Evolutionary conservation across 1,139 yeast species (phyloP).

Genomic region (Blastobotrys illinoisensis): DNA sequence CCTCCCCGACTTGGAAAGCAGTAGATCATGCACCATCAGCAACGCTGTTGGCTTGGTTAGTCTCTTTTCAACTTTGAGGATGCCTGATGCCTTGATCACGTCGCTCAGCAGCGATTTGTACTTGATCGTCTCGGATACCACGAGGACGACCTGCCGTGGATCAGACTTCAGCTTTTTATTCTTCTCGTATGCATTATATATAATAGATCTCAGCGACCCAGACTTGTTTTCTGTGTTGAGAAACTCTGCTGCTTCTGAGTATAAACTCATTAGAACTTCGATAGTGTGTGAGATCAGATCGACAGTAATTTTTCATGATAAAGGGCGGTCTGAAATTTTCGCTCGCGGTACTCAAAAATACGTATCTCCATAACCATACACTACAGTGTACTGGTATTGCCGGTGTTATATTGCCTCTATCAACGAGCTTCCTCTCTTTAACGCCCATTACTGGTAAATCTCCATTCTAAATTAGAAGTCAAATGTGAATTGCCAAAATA

Average conservation of each 20-base stretch:
- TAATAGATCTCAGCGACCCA: conserved; percentile 63
- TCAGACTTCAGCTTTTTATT: conserved; percentile 45
- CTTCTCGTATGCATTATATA: conserved; percentile 50
- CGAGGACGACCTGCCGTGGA: conserved; percentile 81
- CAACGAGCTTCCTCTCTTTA: too few relatives aligned
- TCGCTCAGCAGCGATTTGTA: conserved; percentile 57
- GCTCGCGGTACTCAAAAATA: background rate
- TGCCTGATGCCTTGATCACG: conserved; percentile 60
- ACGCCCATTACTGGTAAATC: too few relatives aligned
- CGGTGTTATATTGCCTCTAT: too few relatives aligned
- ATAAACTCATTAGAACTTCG: conserved; percentile 18
- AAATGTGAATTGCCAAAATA: too few relatives aligned
- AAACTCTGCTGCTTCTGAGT: conserved; percentile 35
- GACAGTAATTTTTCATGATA: background rate
- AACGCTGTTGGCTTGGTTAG: conserved; percentile 46
- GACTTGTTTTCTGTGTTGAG: conserved; percentile 38
- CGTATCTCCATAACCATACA: background rate
- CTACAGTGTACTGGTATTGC: background rate
- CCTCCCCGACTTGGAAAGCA: conserved; percentile 70
- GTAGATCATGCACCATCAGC: conserved; percentile 72
- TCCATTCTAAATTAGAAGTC: too few relatives aligned
- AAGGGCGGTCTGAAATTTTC: background rate
- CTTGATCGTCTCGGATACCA: conserved; percentile 70
- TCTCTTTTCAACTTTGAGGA: conserved; percentile 44
- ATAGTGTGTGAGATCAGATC: background rate